A percentile compares a stretch with the other conserved stretches of the same genome.
Conservation (phyloP, 352 stramenopile species). For the Globisporangium sylvaticum region DNA sequence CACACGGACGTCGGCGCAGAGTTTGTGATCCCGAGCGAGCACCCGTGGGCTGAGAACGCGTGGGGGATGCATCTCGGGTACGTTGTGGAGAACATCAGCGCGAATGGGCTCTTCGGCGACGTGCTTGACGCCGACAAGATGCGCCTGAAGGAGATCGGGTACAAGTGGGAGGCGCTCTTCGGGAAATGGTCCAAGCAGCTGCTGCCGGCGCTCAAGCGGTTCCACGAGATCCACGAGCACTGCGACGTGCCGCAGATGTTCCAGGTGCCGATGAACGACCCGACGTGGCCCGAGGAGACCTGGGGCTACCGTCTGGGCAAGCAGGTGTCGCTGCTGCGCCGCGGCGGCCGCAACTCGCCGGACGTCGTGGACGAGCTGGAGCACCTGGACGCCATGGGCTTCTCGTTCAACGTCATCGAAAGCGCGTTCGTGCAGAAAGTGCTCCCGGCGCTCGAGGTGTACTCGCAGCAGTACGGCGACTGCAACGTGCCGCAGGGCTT, state of each 20-base stretch:
- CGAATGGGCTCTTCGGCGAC: slow-evolving; percentile 35
- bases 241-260: slow-evolving; percentile 88
- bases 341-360: slow-evolving; percentile 31
- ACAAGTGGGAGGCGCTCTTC: slow-evolving; percentile 55
- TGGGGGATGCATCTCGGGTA: slow-evolving; percentile 52
- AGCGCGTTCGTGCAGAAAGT: slow-evolving; percentile 57
- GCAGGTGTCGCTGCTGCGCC: slow-evolving; percentile 59
- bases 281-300: slow-evolving; percentile 72
- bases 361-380: slow-evolving; percentile 49
- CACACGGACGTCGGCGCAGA: slow-evolving; percentile 34
- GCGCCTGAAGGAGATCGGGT: slow-evolving; percentile 45
- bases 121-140: slow-evolving; percentile 37
- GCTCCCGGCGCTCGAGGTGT: slow-evolving; percentile 74
- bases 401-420: slow-evolving; percentile 64
- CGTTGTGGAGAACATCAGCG: slow-evolving; percentile 44
- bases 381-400: slow-evolving; percentile 57
- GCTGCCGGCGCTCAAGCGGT: slow-evolving; percentile 62
- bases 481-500: slow-evolving; percentile 89
- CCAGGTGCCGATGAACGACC: slow-evolving; percentile 69
- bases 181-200: slow-evolving; percentile 52
- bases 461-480: slow-evolving; percentile 83
- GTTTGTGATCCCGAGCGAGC: slow-evolving; percentile 55
- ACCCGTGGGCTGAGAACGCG: slow-evolving; percentile 35
- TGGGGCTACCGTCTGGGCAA: slow-evolving; percentile 88
- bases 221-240: slow-evolving; percentile 83